Conservation (phyloP, 1,284 basidiomycete genomes). For the Bondarzewia mesenterica region DNA sequence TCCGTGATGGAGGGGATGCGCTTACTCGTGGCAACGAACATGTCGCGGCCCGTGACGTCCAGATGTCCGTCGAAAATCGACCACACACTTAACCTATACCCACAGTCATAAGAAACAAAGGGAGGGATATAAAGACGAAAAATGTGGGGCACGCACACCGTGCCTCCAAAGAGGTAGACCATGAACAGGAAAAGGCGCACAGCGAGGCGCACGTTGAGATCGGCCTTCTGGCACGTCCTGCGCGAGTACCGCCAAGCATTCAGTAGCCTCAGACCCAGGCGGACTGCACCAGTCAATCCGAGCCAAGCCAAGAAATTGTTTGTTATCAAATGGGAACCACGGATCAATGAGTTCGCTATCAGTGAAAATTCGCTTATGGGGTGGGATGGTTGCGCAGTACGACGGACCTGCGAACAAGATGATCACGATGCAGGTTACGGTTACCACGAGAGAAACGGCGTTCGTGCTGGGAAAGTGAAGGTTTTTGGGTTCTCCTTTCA, state of each 20-base stretch:
- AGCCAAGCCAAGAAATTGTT: too few species aligned
- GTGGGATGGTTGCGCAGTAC: too few species aligned
- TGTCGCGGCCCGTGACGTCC: constrained; percentile 15
- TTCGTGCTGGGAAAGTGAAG: neutral
- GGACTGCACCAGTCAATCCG: too few species aligned
- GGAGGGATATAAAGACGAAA: neutral
- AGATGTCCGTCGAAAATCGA: neutral
- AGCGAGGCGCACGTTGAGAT: constrained; percentile 21
- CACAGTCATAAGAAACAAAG: neutral
- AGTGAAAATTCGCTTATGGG: too few species aligned
- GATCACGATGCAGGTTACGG: neutral
- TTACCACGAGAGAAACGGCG: neutral
- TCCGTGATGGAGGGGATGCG: constrained; percentile 3
- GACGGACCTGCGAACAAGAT: neutral
- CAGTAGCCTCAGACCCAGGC: constrained; percentile 5
- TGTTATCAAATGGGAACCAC: too few species aligned
- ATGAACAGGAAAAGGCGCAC: constrained; percentile 29
- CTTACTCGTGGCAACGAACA: constrained; percentile 34
- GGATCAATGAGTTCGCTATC: too few species aligned
- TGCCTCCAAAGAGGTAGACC: constrained; percentile 24
- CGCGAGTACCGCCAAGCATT: constrained; percentile 14
- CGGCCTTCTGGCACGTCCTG: constrained; percentile 14
- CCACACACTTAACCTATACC: constrained; percentile 8
- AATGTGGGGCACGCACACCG: constrained; percentile 19
- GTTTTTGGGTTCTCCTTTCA: too few species aligned